Evolutionary conservation across 116 monocot species (phyloP).

Genomic region (Papilionanthe hybrid): DNA sequence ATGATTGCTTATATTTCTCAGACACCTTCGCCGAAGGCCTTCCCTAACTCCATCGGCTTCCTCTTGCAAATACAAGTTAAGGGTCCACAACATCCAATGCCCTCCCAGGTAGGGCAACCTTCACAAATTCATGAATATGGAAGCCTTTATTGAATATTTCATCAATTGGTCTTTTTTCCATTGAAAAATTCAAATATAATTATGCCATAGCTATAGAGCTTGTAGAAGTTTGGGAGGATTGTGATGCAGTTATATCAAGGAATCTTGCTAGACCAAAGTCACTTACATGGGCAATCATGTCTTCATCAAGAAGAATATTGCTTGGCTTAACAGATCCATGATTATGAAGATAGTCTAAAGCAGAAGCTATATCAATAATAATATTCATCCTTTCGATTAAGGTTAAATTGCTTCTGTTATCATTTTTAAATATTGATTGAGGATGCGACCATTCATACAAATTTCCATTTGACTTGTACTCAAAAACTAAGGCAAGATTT

Average conservation of each 20-base stretch:
- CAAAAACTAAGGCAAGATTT: constrained; percentile 12
- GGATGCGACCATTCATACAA: constrained; percentile 18
- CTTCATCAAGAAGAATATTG: neutral
- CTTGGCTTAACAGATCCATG: neutral
- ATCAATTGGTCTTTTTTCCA: too few species aligned
- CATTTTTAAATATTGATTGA: too few species aligned
- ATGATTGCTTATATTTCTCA: too few species aligned
- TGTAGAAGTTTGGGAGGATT: neutral
- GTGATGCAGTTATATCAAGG: neutral
- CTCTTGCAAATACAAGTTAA: too few species aligned
- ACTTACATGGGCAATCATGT: constrained; percentile 7
- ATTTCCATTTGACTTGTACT: constrained; percentile 18
- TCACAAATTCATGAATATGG: neutral
- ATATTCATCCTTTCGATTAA: neutral
- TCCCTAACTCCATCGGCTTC: too few species aligned
- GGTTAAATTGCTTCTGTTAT: neutral
- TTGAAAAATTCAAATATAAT: too few species aligned
- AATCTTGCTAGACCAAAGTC: constrained; percentile 21
- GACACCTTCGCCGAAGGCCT: too few species aligned
- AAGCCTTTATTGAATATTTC: too few species aligned
- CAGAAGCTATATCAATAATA: constrained; percentile 15
- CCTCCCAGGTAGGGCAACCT: too few species aligned
- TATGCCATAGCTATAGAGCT: neutral
- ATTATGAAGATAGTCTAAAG: constrained; percentile 22
- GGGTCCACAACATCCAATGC: too few species aligned